Evolutionary conservation across 2,329 filamentous ascomycete genomes (phyloP), one percentile per base, ranked within the genome.

Genomic region (Aspergillus sp.): DNA sequence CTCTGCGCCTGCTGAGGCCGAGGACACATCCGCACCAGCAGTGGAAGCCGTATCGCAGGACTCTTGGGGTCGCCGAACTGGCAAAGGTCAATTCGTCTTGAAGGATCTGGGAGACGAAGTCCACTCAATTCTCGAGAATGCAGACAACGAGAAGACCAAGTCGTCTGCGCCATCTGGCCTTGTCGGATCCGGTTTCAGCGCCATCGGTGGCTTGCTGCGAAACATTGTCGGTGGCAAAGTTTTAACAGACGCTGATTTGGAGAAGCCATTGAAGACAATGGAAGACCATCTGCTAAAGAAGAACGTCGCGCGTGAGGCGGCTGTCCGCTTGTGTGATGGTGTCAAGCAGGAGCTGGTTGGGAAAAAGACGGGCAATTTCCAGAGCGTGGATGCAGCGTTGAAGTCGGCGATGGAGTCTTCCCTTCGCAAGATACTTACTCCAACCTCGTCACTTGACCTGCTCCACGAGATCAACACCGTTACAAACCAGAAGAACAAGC

Each of bases 141-240:
- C 91, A n/a, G 87, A 91, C 66, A 84, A 84, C 9, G 86, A 86
- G 64, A 82, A 83, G 49, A 68, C 79, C 2, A 81, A 81, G 51
- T 64, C 71, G 2, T 66, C 71, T 40, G 69, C 77, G 11, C 79
- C 83, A 17, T 79, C 80, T 15, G 89, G 91, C 0, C 78, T 97
- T 13, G 84, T 97, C 12, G 89, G 89, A 27, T 87, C 91, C 4
- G 86, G 92, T 55, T 82, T 96, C 57, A 91, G 86, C 70, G 90
- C 90, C 13, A 89, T 98, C 62, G 88, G 90, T 54, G 90, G 91
- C 17, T 84, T 98, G 56, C 96, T 99, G 80, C 87, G 91, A 64
- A 98, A 97, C 71, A 89, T 99, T 40, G 89, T 99, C 0, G 95
- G 95, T 54, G 95, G 96, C 62, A 97, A 97, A 80, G 91, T 89